A percentile compares a stretch with the other conserved stretches of the same genome.
Evolutionary conservation across 345 rosid genomes (phyloP).

Genomic region (Syzygium aqueum): DNA sequence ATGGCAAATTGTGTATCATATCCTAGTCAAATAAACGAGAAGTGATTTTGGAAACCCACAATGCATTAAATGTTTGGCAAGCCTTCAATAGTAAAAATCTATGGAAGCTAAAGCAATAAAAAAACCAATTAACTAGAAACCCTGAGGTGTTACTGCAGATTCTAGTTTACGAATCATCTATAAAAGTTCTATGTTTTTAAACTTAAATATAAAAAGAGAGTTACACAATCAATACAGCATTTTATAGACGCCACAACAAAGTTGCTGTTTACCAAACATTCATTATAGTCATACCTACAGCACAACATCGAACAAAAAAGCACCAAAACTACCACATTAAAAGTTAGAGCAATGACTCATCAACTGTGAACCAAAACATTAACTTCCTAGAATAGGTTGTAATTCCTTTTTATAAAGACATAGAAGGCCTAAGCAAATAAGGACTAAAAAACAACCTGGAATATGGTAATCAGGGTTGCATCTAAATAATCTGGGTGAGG

Average conservation of each 20-base stretch:
- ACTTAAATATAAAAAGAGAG: neutral
- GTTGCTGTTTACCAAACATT: neutral
- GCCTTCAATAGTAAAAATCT: neutral
- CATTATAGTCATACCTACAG: neutral
- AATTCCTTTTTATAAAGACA: neutral
- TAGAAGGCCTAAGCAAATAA: neutral
- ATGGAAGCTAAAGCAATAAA: neutral
- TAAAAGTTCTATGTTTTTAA: neutral
- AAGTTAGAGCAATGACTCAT: neutral
- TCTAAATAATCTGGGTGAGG: slow-evolving; percentile 74
- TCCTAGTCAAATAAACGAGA: neutral
- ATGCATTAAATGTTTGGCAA: neutral
- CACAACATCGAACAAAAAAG: neutral
- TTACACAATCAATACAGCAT: neutral
- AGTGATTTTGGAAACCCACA: neutral
- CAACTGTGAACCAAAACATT: neutral
- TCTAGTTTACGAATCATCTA: neutral
- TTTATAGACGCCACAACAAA: neutral
- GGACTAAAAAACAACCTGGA: slow-evolving; percentile 54
- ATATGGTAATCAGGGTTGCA: slow-evolving; percentile 63
- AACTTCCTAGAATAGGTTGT: neutral
- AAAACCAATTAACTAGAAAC: neutral
- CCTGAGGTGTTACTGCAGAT: neutral
- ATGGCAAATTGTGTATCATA: neutral
- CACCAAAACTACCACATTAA: neutral